phyloP scores from a whole-genome alignment of 768 basidiomycete genomes.

The Termitomyces sp. region DNA sequence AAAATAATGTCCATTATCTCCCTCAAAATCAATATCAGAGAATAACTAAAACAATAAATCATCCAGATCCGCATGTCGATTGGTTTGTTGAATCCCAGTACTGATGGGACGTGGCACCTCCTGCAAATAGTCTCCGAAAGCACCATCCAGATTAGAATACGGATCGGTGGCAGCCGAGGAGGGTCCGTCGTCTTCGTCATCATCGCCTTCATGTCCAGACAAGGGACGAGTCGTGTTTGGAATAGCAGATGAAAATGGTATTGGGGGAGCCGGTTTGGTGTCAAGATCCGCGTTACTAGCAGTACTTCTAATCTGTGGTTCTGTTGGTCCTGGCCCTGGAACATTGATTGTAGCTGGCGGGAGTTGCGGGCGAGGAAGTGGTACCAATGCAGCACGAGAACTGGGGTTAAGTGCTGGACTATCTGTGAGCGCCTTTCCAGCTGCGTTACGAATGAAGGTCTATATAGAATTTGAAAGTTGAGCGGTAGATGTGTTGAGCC shows the following conservation, averaged over 20 bases:
- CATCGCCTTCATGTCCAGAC: constrained; percentile 28
- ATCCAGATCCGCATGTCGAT: constrained; percentile 47
- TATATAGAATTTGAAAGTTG: constrained; percentile 21
- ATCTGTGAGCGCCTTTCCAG: constrained; percentile 77
- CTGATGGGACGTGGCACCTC: constrained; percentile 69
- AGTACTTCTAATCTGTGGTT: constrained; percentile 28
- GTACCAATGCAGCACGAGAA: constrained; percentile 68
- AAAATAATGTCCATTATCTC: constrained; percentile 12
- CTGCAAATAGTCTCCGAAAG: constrained; percentile 67
- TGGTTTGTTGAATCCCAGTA: constrained; percentile 30
- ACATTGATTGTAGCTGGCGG: constrained; percentile 44
- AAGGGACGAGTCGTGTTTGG: neutral
- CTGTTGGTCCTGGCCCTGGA: constrained; percentile 59
- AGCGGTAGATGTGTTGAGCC: neutral
- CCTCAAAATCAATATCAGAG: constrained; percentile 5
- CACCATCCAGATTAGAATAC: constrained; percentile 77
- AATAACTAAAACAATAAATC: constrained; percentile 56
- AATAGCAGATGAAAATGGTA: constrained; percentile 19
- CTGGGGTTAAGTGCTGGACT: constrained; percentile 86
- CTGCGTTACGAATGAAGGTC: constrained; percentile 92
- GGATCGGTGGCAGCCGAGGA: constrained; percentile 48
- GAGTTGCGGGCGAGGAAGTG: constrained; percentile 48
- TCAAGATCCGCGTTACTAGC: constrained; percentile 20
- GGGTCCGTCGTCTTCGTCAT: constrained; percentile 37
- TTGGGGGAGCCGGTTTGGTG: constrained; percentile 28